These are phyloP conservation scores for Starmerella khaoyaiensis DNA, from an alignment of 805 yeast genomes.

Conservation along the genomic window DNA sequence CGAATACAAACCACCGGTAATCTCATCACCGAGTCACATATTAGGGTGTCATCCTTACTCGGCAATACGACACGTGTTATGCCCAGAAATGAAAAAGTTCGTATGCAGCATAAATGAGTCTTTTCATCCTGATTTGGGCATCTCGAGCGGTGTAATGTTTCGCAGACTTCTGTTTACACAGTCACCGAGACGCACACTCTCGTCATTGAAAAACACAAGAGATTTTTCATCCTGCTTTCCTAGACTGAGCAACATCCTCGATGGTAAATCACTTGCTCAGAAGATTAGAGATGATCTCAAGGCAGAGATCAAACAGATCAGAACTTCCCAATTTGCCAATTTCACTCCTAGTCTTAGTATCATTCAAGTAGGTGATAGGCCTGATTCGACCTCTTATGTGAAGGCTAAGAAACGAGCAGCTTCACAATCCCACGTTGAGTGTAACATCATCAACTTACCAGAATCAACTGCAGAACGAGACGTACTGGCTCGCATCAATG, in stretches of 20 bases:
- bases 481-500: slow-evolving; percentile 41
- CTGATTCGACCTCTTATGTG: slow-evolving; percentile 87
- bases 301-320: slow-evolving; percentile 37
- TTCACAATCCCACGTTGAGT: slow-evolving; percentile 60
- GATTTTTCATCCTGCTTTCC: slow-evolving; percentile 1
- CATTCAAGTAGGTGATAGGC: slow-evolving; percentile 80
- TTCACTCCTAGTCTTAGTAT: slow-evolving; percentile 71
- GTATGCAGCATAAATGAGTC: no score
- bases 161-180: no score
- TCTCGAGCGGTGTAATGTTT: no score
- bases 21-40: no score
- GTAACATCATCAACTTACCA: slow-evolving; percentile 50
- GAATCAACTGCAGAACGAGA: slow-evolving; percentile 50
- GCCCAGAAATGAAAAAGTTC: no score
- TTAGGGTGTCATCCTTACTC: no score
- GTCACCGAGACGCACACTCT: no score
- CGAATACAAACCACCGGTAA: no score
- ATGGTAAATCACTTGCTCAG: slow-evolving; percentile 49
- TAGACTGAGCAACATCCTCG: slow-evolving; percentile 30
- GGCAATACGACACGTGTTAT: no score
- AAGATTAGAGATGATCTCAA: slow-evolving; percentile 40
- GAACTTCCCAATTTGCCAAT: slow-evolving; percentile 31
- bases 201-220: background rate
- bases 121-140: no score
- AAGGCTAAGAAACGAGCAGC: slow-evolving; percentile 86